Base-by-base conservation (phyloP, 2,329 filamentous ascomycete genomes). In the Neonectria punicea region DNA sequence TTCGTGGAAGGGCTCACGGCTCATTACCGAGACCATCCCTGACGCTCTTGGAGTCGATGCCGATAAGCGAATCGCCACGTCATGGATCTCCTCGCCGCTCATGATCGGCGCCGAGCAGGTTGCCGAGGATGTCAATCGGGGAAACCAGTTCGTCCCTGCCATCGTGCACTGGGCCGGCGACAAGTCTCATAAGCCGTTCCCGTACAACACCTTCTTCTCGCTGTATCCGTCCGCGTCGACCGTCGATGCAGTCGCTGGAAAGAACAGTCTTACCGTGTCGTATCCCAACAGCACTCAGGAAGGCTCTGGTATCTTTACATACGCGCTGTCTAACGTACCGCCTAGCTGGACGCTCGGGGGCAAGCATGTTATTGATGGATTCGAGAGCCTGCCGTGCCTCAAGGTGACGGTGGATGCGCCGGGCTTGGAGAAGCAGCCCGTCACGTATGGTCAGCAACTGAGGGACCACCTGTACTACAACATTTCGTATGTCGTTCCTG, bases 121-220 rank as follows among this genome's bases (percentile, higher is more conserved):
- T 1, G 73, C 73, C 5, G 81, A 83, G 70, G 74, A 73, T 1
- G 70, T 67, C 20, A 79, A 78, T 67, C 73, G 81, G 6, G 79
- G 80, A 1, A 67, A 79, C 32, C 80, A 82, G 69, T 82, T 80
- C 61, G 80, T 82, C 0, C 82, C 82, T 2, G 80, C 81, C 4
- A 81, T 83, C 36, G 81, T 82, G 1, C 82, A 84, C 67, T 84
- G 82, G 82, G 81, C 81, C 10, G 74, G 77, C 1, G 81, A 84
- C 55, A 74, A 77, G 13, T 53, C 57, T 0, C 80, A 81, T 53
- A 78, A 69, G 28, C 79, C 81, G 0, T 80, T 75, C 36, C 80
- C 80, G 0, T 80, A 81, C 61, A 74, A 75, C 43, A 77, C 76
- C 7, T 81, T 80, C 61, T 81, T 82, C 68, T 75, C 74, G 22